Evolutionary conservation across 768 basidiomycete genomes (phyloP).

Genomic region (Boletellus sp.): DNA sequence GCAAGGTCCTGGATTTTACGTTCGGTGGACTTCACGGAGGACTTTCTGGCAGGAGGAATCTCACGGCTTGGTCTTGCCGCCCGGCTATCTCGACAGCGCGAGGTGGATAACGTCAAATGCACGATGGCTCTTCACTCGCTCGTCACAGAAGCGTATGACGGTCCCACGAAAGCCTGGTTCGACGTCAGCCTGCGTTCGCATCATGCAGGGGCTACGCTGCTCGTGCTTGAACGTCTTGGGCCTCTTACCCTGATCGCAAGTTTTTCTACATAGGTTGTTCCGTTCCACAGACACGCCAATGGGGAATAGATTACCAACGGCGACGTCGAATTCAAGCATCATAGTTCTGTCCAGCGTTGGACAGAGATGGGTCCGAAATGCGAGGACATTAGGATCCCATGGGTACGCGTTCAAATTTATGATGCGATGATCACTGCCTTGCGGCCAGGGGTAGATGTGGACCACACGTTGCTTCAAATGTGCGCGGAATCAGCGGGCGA

Average conservation of each 20-base stretch:
- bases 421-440: conserved; percentile 37
- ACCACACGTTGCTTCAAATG: conserved; percentile 38
- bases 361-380: conserved; percentile 7
- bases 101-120: background rate
- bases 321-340: conserved; percentile 44
- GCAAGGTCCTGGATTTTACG: no score
- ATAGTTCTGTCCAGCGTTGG: conserved; percentile 8
- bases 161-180: conserved; percentile 32
- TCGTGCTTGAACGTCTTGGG: conserved; percentile 25
- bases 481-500: conserved; percentile 55
- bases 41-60: background rate
- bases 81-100: conserved; percentile 4
- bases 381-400: conserved; percentile 3
- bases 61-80: conserved; percentile 4
- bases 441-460: conserved; percentile 41
- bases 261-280: background rate
- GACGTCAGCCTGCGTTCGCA: conserved; percentile 28
- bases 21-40: conserved; percentile 3
- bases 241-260: background rate
- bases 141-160: conserved; percentile 30
- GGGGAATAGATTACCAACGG: conserved; percentile 41
- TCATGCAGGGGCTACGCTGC: conserved; percentile 29
- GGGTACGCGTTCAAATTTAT: background rate
- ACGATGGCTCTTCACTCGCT: background rate
- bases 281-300: conserved; percentile 27